Base-by-base conservation (phyloP, 805 yeast genomes). In the Yarrowia keelungensis region DNA sequence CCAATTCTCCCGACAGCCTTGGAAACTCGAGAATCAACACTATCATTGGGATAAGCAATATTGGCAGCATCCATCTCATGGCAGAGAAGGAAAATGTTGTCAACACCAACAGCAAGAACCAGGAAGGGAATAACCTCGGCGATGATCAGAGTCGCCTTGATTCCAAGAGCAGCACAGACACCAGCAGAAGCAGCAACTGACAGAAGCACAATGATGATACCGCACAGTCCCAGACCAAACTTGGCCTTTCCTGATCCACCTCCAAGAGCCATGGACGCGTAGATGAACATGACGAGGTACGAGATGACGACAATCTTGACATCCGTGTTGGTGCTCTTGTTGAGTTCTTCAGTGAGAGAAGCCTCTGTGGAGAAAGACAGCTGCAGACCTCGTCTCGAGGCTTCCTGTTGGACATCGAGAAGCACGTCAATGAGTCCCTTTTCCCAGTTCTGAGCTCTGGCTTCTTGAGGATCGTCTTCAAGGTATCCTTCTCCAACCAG, bases 91-190 rank as follows among this genome's bases (percentile, higher is more conserved):
- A 93, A 95, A 35, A 94, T 90, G 76, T 94, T 94, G 79, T 94
- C 99, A 36, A 94, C 92, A n/a, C 99, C 99, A 69, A 94, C 88
- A 0, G 99, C 99, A 69, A 94, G 81, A 14, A 94, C 90, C 74
- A 94, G 81, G 75, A 94, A 94, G 10, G 98, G 98, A 42, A 94
- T 94, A 7, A 94, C 99, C 76, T 95, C 98, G 2, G 98, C 98
- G 69, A 94, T 92, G 72, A 94, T 93, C 51, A 94, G 81, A 0
- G 98, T 94, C 0, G 97, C 90, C 74, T 90, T 91, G 61, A 93
- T 79, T 0, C 95, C 96, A n/a, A 90, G 69, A 7, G 85, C 74
- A 12, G 95, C 85, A 78, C 91, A 90, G 5, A 92, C 73, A 0
- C 98, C 98, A 0, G 92, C 91, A 0, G 98, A 87, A 1, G 97